Evolutionary conservation across 306 rosid genomes (phyloP), one percentile per base, ranked within the genome.

Genomic region (Rosa lucieae): DNA sequence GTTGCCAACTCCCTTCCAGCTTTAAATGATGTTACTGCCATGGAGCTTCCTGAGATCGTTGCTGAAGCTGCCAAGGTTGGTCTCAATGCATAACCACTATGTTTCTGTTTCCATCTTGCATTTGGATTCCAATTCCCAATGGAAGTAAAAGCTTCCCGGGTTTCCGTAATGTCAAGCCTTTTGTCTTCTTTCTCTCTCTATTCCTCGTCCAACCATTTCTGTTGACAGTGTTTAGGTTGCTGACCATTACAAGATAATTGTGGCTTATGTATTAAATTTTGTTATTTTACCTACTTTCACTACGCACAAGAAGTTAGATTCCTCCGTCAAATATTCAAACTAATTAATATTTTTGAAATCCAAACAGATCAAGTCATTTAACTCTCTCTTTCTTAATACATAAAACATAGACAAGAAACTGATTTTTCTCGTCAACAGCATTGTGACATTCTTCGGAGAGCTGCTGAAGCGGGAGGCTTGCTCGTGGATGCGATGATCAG

Each of bases 1-100:
- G 97, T 96, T 76, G 98, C 94, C 63, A 96, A 96, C 86, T 93
- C 98, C 17, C 97, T 91, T 55, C 98, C 99, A 46, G 99, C 99
- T 68, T 83, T 96, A 77, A 96, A 96, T 67, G 99, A 96, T 80
- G 89, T 91, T 44, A 96, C 99, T 70, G 99, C 99, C 26, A 89
- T 89, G 93, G 99, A 96, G 89, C 89, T 93, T 88, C 99, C 99
- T 73, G 99, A 89, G 42, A 93, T 96, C 76, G 92, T 96, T 74
- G 98, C 97, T 51, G 99, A 93, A 86, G 98, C 99, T 74, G 99
- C 99, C 79, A 96, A 96, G 98, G 99, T 96, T 73, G 75, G 79
- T 85, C 67, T 73, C 71, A 49, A 62, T 75, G 82, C 77, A 20
- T 77, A 40, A 75, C 53, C 62, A 9, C 10, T 42, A 21, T 48